Evolutionary conservation across 352 stramenopile species (phyloP), one percentile per base, ranked within the genome.

Genomic region (Phytophthora constricta): DNA sequence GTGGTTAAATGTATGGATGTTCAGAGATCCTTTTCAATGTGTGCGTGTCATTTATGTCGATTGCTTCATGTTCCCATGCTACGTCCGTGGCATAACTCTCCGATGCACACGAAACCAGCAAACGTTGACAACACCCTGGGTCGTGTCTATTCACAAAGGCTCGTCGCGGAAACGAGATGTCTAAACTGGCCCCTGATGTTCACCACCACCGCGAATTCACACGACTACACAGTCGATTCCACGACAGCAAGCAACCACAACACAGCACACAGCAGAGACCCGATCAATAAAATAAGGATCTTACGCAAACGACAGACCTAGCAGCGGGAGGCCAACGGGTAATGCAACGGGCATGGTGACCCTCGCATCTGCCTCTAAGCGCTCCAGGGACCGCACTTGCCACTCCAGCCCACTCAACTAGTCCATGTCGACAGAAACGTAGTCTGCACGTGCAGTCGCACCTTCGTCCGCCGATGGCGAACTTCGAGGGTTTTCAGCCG

Each of bases 351-450:
- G 37, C 31, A 17, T 17, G 1, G 23, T 10, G 20, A 28, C 23
- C 31, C 28, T 47, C 37, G 52, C n/a, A 37, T 34, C 47, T 37
- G 33, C 54, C 41, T 60, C 27, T 75, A 51, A 46, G 45, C 52
- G 22, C 20, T 42, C 45, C 39, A 62, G 4, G n/a, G 34, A n/a
- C 27, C 34, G 26, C 48, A n/a, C 42, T 62, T 66, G 34, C 54
- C 49, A 42, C 34, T 42, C 48, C 20, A 58, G 65, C 53, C 45
- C 39, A 64, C 54, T 61, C 54, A 57, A 58, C 78, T 64, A 82
- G 68, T 82, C 67, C 74, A 82, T 82, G 60, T 91, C 75, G 49
- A 91, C 73, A 57, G 70, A 83, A 43, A 87, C 62, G 68, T 90
- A 90, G 79, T 90, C 79, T 52, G 71, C 68, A 59, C 74, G 69